Percentiles rank a stretch among this genome's conserved stretches.
Conservation (phyloP, 1,284 basidiomycete genomes). For the Rhodotorula glutinis region DNA sequence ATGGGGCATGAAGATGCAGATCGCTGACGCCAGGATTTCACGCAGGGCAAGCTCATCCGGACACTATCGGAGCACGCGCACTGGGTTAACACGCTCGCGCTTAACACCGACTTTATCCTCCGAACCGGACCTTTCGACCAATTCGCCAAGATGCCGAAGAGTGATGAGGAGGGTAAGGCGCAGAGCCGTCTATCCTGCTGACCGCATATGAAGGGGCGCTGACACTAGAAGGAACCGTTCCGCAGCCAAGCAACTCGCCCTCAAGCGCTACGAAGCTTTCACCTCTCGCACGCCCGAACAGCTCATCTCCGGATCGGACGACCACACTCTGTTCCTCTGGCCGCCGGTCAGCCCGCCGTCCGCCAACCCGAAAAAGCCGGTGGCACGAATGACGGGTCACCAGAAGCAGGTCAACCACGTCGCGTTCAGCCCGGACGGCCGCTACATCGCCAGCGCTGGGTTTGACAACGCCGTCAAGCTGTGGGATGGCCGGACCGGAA, state of each 20-base stretch:
- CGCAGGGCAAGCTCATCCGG: slow-evolving; percentile 56
- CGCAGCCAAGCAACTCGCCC: slow-evolving; percentile 68
- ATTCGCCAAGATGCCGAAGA: slow-evolving; percentile 66
- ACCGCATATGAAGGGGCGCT: background rate
- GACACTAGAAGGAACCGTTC: background rate
- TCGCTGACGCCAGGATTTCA: too few species aligned
- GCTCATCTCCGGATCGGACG: slow-evolving; percentile 86
- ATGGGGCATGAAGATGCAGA: too few species aligned
- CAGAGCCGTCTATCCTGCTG: too few species aligned
- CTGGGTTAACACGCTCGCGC: slow-evolving; percentile 94
- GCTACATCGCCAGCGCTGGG: slow-evolving; percentile 83
- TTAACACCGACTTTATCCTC: slow-evolving; percentile 92
- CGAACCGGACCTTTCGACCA: slow-evolving; percentile 95
- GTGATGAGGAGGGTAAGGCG: slow-evolving; percentile 69
- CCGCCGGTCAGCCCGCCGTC: slow-evolving; percentile 50
- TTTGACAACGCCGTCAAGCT: slow-evolving; percentile 90
- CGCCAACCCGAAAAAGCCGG: slow-evolving; percentile 66
- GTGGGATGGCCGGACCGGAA: slow-evolving; percentile 91
- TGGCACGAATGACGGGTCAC: slow-evolving; percentile 86
- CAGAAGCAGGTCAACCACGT: slow-evolving; percentile 95
- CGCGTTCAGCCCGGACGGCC: slow-evolving; percentile 89
- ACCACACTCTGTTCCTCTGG: slow-evolving; percentile 92
- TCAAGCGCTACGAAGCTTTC: slow-evolving; percentile 69
- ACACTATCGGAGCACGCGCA: slow-evolving; percentile 93
- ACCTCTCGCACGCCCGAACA: slow-evolving; percentile 70